Evolutionary conservation across 1,139 yeast genomes (phyloP).

Genomic region (Protomyces inundatus): DNA sequence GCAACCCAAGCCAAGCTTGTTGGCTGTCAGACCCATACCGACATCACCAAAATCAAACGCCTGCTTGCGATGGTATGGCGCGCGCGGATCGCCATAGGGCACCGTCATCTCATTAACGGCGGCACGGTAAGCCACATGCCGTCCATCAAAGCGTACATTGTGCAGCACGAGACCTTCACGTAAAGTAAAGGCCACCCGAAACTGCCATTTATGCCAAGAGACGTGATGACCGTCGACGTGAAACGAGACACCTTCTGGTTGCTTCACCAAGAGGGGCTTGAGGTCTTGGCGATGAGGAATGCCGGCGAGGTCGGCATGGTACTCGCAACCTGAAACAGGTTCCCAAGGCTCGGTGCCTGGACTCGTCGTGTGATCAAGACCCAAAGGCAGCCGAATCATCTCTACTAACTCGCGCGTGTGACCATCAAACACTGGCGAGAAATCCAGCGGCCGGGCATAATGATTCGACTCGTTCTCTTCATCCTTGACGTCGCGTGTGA

Average conservation of each 20-base stretch:
- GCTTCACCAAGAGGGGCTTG: constrained; percentile 62
- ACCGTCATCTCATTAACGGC: constrained; percentile 79
- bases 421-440: constrained; percentile 75
- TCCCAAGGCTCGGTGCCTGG: constrained; percentile 40
- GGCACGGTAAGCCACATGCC: constrained; percentile 67
- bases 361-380: constrained; percentile 65
- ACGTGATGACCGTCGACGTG: constrained; percentile 61
- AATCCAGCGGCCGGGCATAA: constrained; percentile 75
- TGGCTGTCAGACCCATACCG: constrained; percentile 81
- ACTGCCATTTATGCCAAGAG: constrained; percentile 68
- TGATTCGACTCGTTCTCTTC: constrained; percentile 45
- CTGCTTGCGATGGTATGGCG: constrained; percentile 77
- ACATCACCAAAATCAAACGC: constrained; percentile 82
- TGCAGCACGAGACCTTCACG: constrained; percentile 77
- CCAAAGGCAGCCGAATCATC: constrained; percentile 67
- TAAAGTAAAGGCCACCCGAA: constrained; percentile 77
- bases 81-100: constrained; percentile 73
- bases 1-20: constrained; percentile 70
- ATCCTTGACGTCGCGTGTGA: constrained; percentile 68
- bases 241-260: constrained; percentile 78
- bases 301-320: constrained; percentile 36
- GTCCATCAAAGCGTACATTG: constrained; percentile 64
- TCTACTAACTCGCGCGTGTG: constrained; percentile 60
- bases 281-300: constrained; percentile 49
- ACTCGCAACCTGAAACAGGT: constrained; percentile 40